These are phyloP conservation scores for Capronia americana DNA, from an alignment of 2,329 filamentous ascomycete genomes.

Conservation along the genomic window DNA sequence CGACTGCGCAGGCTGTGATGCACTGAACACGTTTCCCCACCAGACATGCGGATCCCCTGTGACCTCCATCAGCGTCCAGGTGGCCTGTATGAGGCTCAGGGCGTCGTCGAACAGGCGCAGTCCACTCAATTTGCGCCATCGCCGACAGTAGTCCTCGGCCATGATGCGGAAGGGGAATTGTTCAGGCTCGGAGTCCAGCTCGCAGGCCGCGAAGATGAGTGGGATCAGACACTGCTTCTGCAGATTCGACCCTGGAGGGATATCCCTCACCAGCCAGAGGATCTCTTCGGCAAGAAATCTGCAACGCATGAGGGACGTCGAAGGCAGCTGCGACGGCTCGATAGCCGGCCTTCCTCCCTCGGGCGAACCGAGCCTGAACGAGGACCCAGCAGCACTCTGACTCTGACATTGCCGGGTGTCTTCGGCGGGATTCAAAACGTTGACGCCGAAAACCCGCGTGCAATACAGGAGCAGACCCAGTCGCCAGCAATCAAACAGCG, in stretches of 20 bases:
- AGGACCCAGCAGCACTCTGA: too few relatives aligned
- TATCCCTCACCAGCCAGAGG: conserved; percentile 9
- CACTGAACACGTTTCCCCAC: conserved; percentile 10
- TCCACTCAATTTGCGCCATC: conserved; percentile 7
- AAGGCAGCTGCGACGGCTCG: conserved; percentile 1
- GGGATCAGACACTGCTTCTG: conserved; percentile 22
- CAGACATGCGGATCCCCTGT: conserved; percentile 4
- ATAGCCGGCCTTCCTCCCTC: not conserved
- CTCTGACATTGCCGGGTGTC: not conserved
- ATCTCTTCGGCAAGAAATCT: conserved; percentile 14
- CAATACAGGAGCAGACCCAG: conserved; percentile 26
- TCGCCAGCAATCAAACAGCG: conserved; percentile 22
- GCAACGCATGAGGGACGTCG: conserved; percentile 7
- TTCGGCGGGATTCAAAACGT: not conserved
- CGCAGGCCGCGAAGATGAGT: conserved; percentile 10
- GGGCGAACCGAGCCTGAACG: not conserved
- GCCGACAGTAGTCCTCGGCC: conserved; percentile 13
- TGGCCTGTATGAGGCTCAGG: conserved; percentile 4
- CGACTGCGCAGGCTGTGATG: too few relatives aligned
- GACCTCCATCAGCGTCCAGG: conserved; percentile 2
- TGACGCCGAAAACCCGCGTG: conserved; percentile 9
- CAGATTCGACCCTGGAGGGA: conserved; percentile 4
- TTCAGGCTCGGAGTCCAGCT: not conserved
- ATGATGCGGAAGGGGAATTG: conserved; percentile 12
- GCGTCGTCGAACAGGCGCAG: not conserved